A percentile compares a stretch with the other conserved stretches of the same genome.
Evolutionary conservation across 1,284 basidiomycete genomes (phyloP).

Genomic region (Naganishia liquefaciens): DNA sequence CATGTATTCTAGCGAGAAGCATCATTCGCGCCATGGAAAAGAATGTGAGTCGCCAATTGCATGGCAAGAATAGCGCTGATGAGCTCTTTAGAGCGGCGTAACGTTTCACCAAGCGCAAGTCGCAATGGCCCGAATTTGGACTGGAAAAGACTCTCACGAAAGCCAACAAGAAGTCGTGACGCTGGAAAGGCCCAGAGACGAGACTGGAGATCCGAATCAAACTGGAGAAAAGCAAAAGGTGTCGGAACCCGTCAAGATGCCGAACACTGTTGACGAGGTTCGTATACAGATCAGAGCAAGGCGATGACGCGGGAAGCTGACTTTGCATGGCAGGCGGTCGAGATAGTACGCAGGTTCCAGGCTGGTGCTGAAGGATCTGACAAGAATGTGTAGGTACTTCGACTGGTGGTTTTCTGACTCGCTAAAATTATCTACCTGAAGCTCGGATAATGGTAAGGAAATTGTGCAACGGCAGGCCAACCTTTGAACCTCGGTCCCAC

Average conservation of each 20-base stretch:
- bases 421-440: conserved; percentile 19
- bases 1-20: conserved; percentile 9
- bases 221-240: conserved; percentile 53
- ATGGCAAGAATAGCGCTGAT: not conserved
- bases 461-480: not conserved
- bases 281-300: not conserved
- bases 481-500: conserved; percentile 59
- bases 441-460: conserved; percentile 43
- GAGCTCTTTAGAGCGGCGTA: conserved; percentile 62
- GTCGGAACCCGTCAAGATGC: conserved; percentile 56
- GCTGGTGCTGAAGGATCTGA: conserved; percentile 57
- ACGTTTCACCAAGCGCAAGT: conserved; percentile 82
- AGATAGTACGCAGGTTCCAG: conserved; percentile 69
- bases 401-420: too few relatives aligned
- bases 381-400: conserved; percentile 40
- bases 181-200: conserved; percentile 50
- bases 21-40: conserved; percentile 62
- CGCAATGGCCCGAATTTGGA: conserved; percentile 78
- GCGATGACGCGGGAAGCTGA: not conserved
- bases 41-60: conserved; percentile 38
- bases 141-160: conserved; percentile 58
- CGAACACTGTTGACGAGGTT: conserved; percentile 63
- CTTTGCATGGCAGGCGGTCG: conserved; percentile 55
- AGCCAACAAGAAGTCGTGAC: conserved; percentile 48
- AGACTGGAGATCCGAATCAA: conserved; percentile 63